phyloP scores from a whole-genome alignment of 208 protist genomes.

The Crithidia sp. region DNA sequence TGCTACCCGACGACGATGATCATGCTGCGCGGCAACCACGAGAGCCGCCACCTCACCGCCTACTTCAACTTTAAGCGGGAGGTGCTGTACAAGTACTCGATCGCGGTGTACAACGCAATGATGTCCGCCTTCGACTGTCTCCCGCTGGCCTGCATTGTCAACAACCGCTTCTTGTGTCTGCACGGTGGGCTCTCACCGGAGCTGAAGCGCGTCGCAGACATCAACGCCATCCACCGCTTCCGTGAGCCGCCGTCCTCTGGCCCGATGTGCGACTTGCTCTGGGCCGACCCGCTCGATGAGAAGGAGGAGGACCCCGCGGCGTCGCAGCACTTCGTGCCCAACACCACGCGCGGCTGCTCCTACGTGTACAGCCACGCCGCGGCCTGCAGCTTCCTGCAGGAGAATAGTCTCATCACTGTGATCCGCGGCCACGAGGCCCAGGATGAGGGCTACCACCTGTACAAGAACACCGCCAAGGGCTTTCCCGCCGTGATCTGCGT shows the following conservation, averaged over 20 bases:
- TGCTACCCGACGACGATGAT: slow-evolving; percentile 90
- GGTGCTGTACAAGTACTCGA: slow-evolving; percentile 93
- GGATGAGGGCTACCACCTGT: slow-evolving; percentile 93
- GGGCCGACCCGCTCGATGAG: slow-evolving; percentile 94
- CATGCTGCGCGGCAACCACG: slow-evolving; percentile 98
- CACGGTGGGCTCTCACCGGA: slow-evolving; percentile 93
- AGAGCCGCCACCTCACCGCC: slow-evolving; percentile 97
- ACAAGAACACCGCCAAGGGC: slow-evolving; percentile 88
- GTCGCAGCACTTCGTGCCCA: slow-evolving; percentile 64
- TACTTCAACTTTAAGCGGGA: slow-evolving; percentile 98
- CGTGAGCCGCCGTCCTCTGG: slow-evolving; percentile 90
- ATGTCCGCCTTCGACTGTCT: slow-evolving; percentile 95
- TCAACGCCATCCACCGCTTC: slow-evolving; percentile 94
- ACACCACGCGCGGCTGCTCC: slow-evolving; percentile 86
- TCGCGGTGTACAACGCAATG: slow-evolving; percentile 87
- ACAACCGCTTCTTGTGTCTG: slow-evolving; percentile 93
- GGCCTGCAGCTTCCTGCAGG: slow-evolving; percentile 91
- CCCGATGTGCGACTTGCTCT: slow-evolving; percentile 96
- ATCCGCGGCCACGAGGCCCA: slow-evolving; percentile 98
- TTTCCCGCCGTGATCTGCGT: slow-evolving; percentile 97
- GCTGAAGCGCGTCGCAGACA: slow-evolving; percentile 70
- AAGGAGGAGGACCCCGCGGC: slow-evolving; percentile 56
- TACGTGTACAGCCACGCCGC: slow-evolving; percentile 89
- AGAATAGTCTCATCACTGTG: slow-evolving; percentile 95
- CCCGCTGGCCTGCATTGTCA: slow-evolving; percentile 89